phyloP scores from a whole-genome alignment of 306 rosid genomes.

The Vigna radiata region DNA sequence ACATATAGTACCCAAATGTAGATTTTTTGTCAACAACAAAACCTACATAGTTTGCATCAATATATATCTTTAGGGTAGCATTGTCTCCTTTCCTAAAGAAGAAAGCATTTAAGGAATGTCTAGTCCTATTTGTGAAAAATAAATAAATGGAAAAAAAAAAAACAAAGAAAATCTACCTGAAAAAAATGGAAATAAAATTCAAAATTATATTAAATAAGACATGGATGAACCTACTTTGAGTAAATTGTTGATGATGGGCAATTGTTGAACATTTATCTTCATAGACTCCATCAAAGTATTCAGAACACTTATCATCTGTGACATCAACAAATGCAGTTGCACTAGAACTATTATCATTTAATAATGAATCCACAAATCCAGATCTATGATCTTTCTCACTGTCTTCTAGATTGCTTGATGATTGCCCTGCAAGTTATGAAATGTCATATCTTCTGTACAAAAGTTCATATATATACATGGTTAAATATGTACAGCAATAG shows the following conservation, averaged over 20 bases:
- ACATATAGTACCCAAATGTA: no score
- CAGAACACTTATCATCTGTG: constrained; percentile 40
- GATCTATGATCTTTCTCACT: constrained; percentile 78
- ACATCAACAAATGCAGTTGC: constrained; percentile 54
- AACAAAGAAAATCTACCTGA: background rate
- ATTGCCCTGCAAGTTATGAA: constrained; percentile 69
- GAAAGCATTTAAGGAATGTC: no score
- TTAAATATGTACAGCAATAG: constrained; percentile 30
- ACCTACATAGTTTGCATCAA: no score
- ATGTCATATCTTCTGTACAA: constrained; percentile 31
- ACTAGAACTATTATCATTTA: constrained; percentile 60
- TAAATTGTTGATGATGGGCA: constrained; percentile 49
- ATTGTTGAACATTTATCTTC: constrained; percentile 50
- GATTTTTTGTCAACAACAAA: no score
- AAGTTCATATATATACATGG: constrained; percentile 19
- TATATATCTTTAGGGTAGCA: no score
- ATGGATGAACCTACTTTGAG: constrained; percentile 60
- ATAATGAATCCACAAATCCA: constrained; percentile 81
- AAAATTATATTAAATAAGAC: constrained; percentile 5
- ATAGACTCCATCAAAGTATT: constrained; percentile 47
- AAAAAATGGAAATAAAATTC: no score
- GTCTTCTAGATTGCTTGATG: constrained; percentile 67
- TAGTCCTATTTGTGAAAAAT: no score
- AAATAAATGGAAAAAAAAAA: no score
- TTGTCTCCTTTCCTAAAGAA: no score